Evolutionary conservation across 2,329 filamentous ascomycete genomes (phyloP).

Genomic region (Acarospora socialis): DNA sequence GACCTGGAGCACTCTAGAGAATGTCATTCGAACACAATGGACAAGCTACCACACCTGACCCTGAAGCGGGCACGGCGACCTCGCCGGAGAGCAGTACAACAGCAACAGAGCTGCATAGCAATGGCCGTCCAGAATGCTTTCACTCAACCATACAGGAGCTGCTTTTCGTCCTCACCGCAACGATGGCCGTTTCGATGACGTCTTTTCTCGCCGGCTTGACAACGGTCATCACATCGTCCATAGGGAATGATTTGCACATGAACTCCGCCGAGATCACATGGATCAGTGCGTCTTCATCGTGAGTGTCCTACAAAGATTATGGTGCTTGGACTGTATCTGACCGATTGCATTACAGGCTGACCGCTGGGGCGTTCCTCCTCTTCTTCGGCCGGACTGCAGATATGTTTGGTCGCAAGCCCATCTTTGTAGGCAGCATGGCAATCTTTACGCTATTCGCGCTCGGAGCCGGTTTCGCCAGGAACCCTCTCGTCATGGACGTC

Average conservation of each 20-base stretch:
- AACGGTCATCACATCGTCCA: conserved; percentile 48
- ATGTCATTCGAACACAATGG: too few species aligned
- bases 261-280: conserved; percentile 52
- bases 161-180: conserved; percentile 51
- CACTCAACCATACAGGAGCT: conserved; percentile 47
- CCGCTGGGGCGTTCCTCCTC: conserved; percentile 50
- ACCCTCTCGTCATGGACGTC: conserved; percentile 45
- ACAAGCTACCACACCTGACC: too few species aligned
- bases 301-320: conserved; percentile 15
- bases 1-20: too few species aligned
- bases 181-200: conserved; percentile 50
- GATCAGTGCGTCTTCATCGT: conserved; percentile 49
- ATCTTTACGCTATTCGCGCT: conserved; percentile 44
- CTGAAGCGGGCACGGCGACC: too few species aligned
- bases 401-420: conserved; percentile 46
- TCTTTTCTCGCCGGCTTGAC: conserved; percentile 45
- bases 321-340: not conserved
- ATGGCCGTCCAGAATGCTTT: conserved; percentile 43
- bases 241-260: conserved; percentile 47
- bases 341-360: conserved; percentile 29
- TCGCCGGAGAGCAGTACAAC: too few species aligned
- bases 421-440: conserved; percentile 47
- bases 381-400: conserved; percentile 53
- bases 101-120: too few species aligned
- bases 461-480: conserved; percentile 44